phyloP scores from a whole-genome alignment of 345 rosid species.

The Bruguiera gymnorhiza region DNA sequence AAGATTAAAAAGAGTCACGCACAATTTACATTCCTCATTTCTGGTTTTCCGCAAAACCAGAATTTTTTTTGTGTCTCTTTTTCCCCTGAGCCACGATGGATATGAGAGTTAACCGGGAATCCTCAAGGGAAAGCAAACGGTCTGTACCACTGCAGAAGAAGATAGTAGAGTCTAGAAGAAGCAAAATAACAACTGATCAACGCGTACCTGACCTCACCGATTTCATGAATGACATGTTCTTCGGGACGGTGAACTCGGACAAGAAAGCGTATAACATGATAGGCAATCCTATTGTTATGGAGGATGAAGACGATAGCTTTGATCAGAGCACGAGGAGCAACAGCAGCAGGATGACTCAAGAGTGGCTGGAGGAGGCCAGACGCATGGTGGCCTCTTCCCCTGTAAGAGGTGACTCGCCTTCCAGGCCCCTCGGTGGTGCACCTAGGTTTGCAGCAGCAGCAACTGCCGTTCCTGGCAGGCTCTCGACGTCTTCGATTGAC shows the following conservation, averaged over 20 bases:
- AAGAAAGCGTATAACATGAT: slow-evolving; percentile 46
- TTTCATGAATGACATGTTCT: slow-evolving; percentile 70
- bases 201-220: slow-evolving; percentile 53
- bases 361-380: slow-evolving; percentile 61
- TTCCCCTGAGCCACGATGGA: slow-evolving; percentile 21
- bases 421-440: slow-evolving; percentile 32
- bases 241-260: slow-evolving; percentile 35
- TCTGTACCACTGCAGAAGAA: slow-evolving; percentile 29
- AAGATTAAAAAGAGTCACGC: background rate
- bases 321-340: slow-evolving; percentile 57
- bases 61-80: background rate
- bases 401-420: slow-evolving; percentile 40
- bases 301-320: slow-evolving; percentile 35
- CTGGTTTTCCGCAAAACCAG: background rate
- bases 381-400: slow-evolving; percentile 53
- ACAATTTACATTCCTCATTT: background rate
- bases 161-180: slow-evolving; percentile 20
- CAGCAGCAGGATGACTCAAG: slow-evolving; percentile 52
- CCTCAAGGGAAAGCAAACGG: slow-evolving; percentile 20
- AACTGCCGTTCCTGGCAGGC: slow-evolving; percentile 22
- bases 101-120: slow-evolving; percentile 24
- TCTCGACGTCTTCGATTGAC: slow-evolving; percentile 38
- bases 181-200: slow-evolving; percentile 11
- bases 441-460: slow-evolving; percentile 43
- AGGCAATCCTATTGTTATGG: slow-evolving; percentile 12